A percentile compares a stretch with the other conserved stretches of the same genome.
Evolutionary conservation across 257 asterid species (phyloP).

Genomic region (Schizonepeta tenuifolia): DNA sequence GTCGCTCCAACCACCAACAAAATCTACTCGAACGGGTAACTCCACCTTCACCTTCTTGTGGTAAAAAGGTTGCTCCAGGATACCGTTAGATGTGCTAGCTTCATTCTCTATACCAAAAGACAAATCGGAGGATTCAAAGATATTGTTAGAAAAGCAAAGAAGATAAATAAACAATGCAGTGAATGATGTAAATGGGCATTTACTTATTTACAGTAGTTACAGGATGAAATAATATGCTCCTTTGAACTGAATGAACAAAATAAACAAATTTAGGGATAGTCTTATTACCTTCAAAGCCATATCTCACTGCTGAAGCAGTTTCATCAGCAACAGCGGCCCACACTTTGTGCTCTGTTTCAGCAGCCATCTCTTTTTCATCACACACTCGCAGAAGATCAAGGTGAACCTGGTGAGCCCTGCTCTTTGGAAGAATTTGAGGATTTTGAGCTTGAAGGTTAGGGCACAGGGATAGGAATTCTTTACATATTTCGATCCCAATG

Average conservation of each 20-base stretch:
- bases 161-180: constrained; percentile 1
- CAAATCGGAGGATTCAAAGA: constrained; percentile 44
- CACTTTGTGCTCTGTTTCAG: constrained; percentile 66
- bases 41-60: constrained; percentile 74
- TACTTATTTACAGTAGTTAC: constrained; percentile 11
- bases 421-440: constrained; percentile 86
- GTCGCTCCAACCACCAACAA: constrained; percentile 99
- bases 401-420: constrained; percentile 90
- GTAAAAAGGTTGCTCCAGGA: constrained; percentile 50
- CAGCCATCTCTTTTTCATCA: constrained; percentile 59
- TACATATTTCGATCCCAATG: constrained; percentile 62
- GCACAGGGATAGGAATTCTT: constrained; percentile 59
- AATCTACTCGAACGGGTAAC: constrained; percentile 94
- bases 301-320: constrained; percentile 94
- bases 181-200: constrained; percentile 23
- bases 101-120: constrained; percentile 33
- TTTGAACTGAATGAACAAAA: constrained; percentile 28
- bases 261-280: constrained; percentile 19
- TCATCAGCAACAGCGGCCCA: constrained; percentile 92
- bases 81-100: constrained; percentile 41
- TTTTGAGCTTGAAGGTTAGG: constrained; percentile 65
- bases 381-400: constrained; percentile 84
- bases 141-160: constrained; percentile 45
- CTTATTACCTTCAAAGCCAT: constrained; percentile 73
- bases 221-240: constrained; percentile 16